phyloP scores from a whole-genome alignment of 2,329 filamentous ascomycete genomes.

The Aspergillus carbonarius region DNA sequence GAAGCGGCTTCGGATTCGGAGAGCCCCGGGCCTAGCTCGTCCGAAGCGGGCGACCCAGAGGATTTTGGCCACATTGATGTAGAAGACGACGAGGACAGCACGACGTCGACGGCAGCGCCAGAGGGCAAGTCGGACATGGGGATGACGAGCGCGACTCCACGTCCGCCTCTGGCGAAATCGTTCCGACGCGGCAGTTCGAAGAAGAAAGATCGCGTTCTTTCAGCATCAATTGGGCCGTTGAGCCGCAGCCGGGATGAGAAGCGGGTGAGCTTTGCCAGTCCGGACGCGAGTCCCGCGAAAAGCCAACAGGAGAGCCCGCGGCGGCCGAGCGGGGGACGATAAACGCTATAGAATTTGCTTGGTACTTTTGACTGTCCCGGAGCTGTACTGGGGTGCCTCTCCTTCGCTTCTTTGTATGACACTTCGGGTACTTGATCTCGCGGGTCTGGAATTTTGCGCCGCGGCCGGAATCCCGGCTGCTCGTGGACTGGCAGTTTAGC shows the following conservation, averaged over 20 bases:
- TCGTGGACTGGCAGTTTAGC: neutral
- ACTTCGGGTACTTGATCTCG: slow-evolving; percentile 5
- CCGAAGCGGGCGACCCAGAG: slow-evolving; percentile 55
- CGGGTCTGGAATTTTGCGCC: neutral
- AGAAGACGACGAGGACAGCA: slow-evolving; percentile 45
- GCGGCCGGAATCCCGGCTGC: neutral
- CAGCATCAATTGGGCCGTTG: slow-evolving; percentile 27
- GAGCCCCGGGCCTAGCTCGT: slow-evolving; percentile 53
- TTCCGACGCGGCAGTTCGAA: slow-evolving; percentile 32
- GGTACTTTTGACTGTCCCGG: too few species aligned
- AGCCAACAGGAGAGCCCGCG: slow-evolving; percentile 27
- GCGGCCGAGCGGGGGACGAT: slow-evolving; percentile 23
- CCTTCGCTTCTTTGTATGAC: slow-evolving; percentile 17
- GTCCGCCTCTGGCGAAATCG: slow-evolving; percentile 30
- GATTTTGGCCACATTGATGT: slow-evolving; percentile 47
- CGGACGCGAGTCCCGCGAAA: slow-evolving; percentile 31
- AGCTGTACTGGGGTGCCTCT: neutral
- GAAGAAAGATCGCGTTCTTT: slow-evolving; percentile 30
- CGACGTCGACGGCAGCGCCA: slow-evolving; percentile 32
- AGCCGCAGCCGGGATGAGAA: slow-evolving; percentile 35
- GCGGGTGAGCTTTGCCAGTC: slow-evolving; percentile 39
- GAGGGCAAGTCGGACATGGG: slow-evolving; percentile 37
- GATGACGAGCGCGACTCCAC: slow-evolving; percentile 27
- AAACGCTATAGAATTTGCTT: slow-evolving; percentile 15
- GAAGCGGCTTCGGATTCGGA: slow-evolving; percentile 66